Conservation (phyloP, 2,329 filamentous ascomycete genomes). For the Aureobasidium pullulans region DNA sequence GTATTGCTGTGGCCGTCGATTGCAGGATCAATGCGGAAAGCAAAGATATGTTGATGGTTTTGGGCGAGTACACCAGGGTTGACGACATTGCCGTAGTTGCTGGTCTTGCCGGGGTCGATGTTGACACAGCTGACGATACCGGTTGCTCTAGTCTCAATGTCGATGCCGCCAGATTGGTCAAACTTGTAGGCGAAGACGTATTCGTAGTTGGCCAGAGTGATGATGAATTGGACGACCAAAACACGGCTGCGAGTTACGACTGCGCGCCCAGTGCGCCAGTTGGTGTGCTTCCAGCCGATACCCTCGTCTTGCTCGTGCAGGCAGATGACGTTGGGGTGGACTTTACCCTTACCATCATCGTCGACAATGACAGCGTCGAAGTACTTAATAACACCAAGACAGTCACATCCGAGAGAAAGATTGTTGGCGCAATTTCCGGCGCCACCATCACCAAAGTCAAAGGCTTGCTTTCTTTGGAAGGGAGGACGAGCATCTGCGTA, state of each 20-base stretch:
- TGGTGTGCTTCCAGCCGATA: constrained; percentile 64
- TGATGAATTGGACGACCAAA: constrained; percentile 60
- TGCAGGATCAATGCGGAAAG: constrained; percentile 56
- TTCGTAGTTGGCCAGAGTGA: constrained; percentile 64
- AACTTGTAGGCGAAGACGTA: constrained; percentile 61
- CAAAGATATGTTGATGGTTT: constrained; percentile 66
- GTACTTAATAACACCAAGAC: constrained; percentile 50
- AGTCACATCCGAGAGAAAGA: constrained; percentile 59
- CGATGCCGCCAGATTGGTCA: constrained; percentile 55
- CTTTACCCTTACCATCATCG: constrained; percentile 46
- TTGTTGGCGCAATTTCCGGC: constrained; percentile 61
- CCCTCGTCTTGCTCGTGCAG: constrained; percentile 64
- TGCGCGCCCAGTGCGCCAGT: constrained; percentile 56
- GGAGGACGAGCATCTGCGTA: constrained; percentile 45
- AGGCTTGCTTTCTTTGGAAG: constrained; percentile 61
- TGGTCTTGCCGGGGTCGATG: constrained; percentile 50
- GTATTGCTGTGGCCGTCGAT: constrained; percentile 51
- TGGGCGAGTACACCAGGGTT: constrained; percentile 57
- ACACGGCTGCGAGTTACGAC: constrained; percentile 56
- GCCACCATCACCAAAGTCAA: constrained; percentile 63
- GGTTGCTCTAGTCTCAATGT: constrained; percentile 56
- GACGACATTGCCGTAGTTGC: constrained; percentile 47
- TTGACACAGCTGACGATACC: constrained; percentile 58
- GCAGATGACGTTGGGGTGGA: constrained; percentile 55
- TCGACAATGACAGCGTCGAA: constrained; percentile 51